A percentile compares a stretch with the other conserved stretches of the same genome.
These are phyloP conservation scores for Elaeis oleifera DNA, from an alignment of 202 grass and related monocot genomes.

Conservation along the genomic window DNA sequence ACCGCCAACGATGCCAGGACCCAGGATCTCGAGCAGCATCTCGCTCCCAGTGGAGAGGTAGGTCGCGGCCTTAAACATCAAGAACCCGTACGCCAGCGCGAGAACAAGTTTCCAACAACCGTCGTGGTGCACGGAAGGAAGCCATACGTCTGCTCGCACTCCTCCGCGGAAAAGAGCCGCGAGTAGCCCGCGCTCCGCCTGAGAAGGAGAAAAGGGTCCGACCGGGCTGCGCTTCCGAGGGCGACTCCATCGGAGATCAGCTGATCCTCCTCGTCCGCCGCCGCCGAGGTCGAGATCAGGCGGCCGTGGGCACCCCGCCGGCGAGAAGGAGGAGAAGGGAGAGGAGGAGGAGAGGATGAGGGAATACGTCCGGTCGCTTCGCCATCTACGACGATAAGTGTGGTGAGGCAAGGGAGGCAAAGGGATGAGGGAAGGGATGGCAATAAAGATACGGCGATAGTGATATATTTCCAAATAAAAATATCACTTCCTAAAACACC, in stretches of 20 bases:
- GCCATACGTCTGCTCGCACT: conserved; percentile 72
- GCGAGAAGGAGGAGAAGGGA: conserved; percentile 22
- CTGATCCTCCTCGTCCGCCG: conserved; percentile 25
- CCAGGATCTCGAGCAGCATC: conserved; percentile 83
- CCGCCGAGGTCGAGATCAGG: conserved; percentile 24
- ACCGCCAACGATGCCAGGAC: conserved; percentile 84
- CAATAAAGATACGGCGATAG: too few relatives aligned
- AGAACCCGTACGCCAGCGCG: conserved; percentile 59
- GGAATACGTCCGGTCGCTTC: conserved; percentile 8
- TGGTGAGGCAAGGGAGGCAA: too few relatives aligned
- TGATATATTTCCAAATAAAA: too few relatives aligned
- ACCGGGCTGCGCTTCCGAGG: not conserved
- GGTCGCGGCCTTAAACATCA: conserved; percentile 92
- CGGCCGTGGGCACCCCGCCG: conserved; percentile 18
- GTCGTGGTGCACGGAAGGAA: conserved; percentile 94
- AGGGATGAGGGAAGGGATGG: too few relatives aligned
- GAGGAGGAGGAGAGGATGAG: conserved; percentile 27
- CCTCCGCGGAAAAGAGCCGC: conserved; percentile 9
- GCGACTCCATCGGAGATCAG: conserved; percentile 58
- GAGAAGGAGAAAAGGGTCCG: conserved; percentile 33
- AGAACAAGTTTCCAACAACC: conserved; percentile 72
- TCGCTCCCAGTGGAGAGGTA: conserved; percentile 75
- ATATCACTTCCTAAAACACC: too few relatives aligned
- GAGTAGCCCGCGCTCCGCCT: not conserved
- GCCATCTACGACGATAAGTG: conserved; percentile 24